Evolutionary conservation across 495 filamentous ascomycete genomes (phyloP).

Genomic region (Talaromyces liani): DNA sequence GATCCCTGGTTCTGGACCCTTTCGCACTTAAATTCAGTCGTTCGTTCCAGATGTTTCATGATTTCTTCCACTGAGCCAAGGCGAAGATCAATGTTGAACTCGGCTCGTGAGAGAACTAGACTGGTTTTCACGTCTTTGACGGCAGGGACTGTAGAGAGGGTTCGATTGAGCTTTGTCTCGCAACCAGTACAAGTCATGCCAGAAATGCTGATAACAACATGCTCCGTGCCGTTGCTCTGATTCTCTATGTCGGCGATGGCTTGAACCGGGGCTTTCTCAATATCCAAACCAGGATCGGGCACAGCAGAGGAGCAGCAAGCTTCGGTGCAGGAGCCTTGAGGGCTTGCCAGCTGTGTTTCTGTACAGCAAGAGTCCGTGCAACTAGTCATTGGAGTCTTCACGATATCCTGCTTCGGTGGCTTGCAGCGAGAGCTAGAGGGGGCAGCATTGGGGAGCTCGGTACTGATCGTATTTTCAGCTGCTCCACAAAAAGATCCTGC

Average conservation of each 20-base stretch:
- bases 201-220: conserved; percentile 37
- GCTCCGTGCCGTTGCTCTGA: neutral
- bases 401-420: conserved; percentile 10
- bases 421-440: conserved; percentile 10
- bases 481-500: no score
- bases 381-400: conserved; percentile 5
- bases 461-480: no score
- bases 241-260: no score
- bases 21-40: conserved; percentile 54
- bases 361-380: conserved; percentile 5
- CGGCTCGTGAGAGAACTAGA: conserved; percentile 51
- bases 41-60: conserved; percentile 41
- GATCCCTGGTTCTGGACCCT: conserved; percentile 36
- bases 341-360: conserved; percentile 7
- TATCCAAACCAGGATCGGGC: no score
- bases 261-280: no score
- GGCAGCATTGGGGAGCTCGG: neutral
- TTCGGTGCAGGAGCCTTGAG: conserved; percentile 11
- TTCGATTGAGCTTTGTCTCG: conserved; percentile 50
- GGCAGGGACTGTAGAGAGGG: conserved; percentile 28
- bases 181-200: conserved; percentile 65
- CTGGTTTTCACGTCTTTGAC: conserved; percentile 53
- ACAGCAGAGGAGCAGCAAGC: conserved; percentile 8
- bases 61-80: conserved; percentile 33
- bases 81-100: conserved; percentile 48